Evolutionary conservation across 177 flowering plant genomes (phyloP).

Genomic region (Vitis hybrid): DNA sequence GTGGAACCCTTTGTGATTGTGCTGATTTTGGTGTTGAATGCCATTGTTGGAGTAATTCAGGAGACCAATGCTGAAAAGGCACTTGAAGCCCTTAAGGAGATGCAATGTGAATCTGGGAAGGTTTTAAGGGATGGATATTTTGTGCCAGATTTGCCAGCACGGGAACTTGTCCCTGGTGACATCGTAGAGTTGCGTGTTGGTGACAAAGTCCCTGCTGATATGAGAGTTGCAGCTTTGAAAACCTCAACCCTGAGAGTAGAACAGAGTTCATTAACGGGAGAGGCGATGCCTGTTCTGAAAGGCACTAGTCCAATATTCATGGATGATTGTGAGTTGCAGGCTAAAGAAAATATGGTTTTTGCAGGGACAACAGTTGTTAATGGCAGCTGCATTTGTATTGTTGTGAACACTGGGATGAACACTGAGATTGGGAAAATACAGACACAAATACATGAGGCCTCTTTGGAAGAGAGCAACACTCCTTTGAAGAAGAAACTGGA

Average conservation of each 20-base stretch:
- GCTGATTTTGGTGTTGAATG: constrained; percentile 74
- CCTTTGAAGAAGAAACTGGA: constrained; percentile 89
- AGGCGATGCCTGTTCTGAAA: constrained; percentile 83
- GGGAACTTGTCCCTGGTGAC: constrained; percentile 91
- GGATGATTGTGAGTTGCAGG: constrained; percentile 87
- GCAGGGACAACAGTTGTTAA: constrained; percentile 89
- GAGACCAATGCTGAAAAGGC: constrained; percentile 92
- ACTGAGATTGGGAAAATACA: constrained; percentile 95
- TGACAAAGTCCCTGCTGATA: constrained; percentile 90
- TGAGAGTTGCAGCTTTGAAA: constrained; percentile 71
- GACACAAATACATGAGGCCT: constrained; percentile 87
- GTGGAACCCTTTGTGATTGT: constrained; percentile 88
- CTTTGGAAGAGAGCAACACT: constrained; percentile 70
- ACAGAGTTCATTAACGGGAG: constrained; percentile 93
- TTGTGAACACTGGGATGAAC: constrained; percentile 67
- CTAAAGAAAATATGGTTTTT: constrained; percentile 86
- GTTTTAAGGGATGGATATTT: constrained; percentile 72
- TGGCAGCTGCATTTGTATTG: constrained; percentile 76
- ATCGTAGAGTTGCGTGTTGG: constrained; percentile 84
- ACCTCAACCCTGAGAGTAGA: constrained; percentile 81
- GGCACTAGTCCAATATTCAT: constrained; percentile 40
- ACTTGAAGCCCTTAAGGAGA: constrained; percentile 85
- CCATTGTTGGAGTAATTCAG: constrained; percentile 97
- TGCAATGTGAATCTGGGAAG: constrained; percentile 77
- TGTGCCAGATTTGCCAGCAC: constrained; percentile 72